Percentiles rank a stretch among this genome's conserved stretches.
Evolutionary conservation across 1,284 basidiomycete genomes (phyloP).

Genomic region (Papiliotrema nemorosa): DNA sequence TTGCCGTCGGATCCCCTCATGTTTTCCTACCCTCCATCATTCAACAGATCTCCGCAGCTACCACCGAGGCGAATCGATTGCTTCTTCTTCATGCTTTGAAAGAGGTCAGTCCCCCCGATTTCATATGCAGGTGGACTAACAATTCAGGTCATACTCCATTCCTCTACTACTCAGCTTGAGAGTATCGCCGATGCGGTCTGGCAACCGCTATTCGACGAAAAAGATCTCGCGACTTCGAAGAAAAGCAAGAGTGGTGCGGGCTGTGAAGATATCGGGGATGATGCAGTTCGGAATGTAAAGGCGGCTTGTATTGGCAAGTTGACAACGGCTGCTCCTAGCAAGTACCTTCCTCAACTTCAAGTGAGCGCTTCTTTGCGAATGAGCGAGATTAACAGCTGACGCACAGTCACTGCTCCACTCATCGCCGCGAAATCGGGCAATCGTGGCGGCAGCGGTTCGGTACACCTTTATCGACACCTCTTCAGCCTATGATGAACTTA

Average conservation of each 20-base stretch:
- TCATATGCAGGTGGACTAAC: not conserved
- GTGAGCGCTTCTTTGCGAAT: constrained; percentile 50
- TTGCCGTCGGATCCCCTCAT: constrained; percentile 84
- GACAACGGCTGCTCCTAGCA: constrained; percentile 80
- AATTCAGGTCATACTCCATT: constrained; percentile 82
- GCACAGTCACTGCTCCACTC: constrained; percentile 37
- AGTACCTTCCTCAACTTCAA: constrained; percentile 88
- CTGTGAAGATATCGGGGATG: constrained; percentile 62
- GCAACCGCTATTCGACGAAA: constrained; percentile 83
- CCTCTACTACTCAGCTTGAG: constrained; percentile 74
- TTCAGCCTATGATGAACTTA: constrained; percentile 78
- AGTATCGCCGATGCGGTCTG: constrained; percentile 82
- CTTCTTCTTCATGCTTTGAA: constrained; percentile 88
- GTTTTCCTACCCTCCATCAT: constrained; percentile 82
- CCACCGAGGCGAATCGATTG: constrained; percentile 68
- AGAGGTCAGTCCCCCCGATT: constrained; percentile 58
- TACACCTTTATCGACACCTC: constrained; percentile 91
- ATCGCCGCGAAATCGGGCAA: constrained; percentile 66
- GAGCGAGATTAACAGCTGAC: constrained; percentile 53
- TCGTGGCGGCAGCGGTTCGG: constrained; percentile 87
- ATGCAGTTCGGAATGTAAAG: constrained; percentile 87
- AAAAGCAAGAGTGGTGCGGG: constrained; percentile 11
- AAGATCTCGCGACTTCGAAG: constrained; percentile 37
- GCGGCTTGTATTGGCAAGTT: constrained; percentile 96
- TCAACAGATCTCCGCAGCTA: constrained; percentile 66